A percentile compares a stretch with the other conserved stretches of the same genome.
These are phyloP conservation scores for Pichia insulana DNA, from an alignment of 805 yeast species.

Conservation along the genomic window DNA sequence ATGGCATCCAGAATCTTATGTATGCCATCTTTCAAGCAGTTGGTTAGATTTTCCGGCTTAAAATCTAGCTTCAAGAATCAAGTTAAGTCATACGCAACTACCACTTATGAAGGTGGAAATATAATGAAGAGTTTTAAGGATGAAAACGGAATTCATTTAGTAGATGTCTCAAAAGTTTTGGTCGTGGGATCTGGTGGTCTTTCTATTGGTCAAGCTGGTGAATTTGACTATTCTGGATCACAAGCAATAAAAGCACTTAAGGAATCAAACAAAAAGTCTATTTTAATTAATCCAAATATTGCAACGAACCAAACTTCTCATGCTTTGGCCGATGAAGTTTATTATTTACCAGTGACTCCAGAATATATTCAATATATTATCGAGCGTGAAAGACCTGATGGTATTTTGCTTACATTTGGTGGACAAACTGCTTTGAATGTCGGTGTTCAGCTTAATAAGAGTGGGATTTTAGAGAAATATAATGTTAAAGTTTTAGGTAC, in stretches of 20 bases:
- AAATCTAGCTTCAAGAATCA: slow-evolving; percentile 3
- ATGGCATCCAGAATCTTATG: slow-evolving; percentile 3
- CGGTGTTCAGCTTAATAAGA: slow-evolving; percentile 88
- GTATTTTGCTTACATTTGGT: slow-evolving; percentile 91
- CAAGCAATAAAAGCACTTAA: slow-evolving; percentile 94
- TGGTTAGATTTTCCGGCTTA: slow-evolving; percentile 8
- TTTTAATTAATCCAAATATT: slow-evolving; percentile 88
- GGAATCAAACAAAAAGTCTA: slow-evolving; percentile 80
- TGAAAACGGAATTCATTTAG: slow-evolving; percentile 57
- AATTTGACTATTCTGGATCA: slow-evolving; percentile 94
- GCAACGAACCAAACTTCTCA: slow-evolving; percentile 97
- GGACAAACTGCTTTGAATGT: slow-evolving; percentile 97
- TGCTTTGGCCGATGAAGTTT: slow-evolving; percentile 89
- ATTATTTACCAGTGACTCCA: slow-evolving; percentile 92
- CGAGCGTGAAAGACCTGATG: slow-evolving; percentile 95
- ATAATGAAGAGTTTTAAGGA: slow-evolving; percentile 48
- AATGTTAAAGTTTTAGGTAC: slow-evolving; percentile 95
- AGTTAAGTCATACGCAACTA: slow-evolving; percentile 12
- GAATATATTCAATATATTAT: slow-evolving; percentile 93
- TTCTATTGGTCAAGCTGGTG: slow-evolving; percentile 97
- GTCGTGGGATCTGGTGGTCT: slow-evolving; percentile 97
- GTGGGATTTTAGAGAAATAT: slow-evolving; percentile 87
- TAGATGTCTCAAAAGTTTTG: slow-evolving; percentile 78
- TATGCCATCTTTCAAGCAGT: slow-evolving; percentile 1
- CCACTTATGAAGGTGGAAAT: slow-evolving; percentile 54